phyloP scores from a whole-genome alignment of 1,284 basidiomycete genomes.

The Ceratobasidium sp. region DNA sequence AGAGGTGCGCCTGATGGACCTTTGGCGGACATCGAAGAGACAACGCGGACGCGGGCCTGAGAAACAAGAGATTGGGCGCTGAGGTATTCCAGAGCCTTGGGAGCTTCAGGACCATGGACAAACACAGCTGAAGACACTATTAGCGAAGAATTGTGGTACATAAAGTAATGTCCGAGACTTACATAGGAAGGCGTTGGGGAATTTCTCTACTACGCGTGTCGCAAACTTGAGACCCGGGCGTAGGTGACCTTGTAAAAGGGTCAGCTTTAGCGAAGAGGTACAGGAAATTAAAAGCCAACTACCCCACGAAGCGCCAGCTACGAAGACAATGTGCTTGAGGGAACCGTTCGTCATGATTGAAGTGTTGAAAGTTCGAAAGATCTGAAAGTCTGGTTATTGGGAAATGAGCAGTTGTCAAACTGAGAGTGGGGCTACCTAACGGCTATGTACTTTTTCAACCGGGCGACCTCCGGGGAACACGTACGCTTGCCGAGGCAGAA shows the following conservation, averaged over 20 bases:
- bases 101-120: not conserved
- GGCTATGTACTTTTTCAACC: no score
- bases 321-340: conserved; percentile 15
- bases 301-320: not conserved
- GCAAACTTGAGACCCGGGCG: conserved; percentile 13
- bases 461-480: no score
- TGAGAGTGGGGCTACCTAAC: no score
- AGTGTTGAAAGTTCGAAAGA: no score
- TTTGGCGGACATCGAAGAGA: not conserved
- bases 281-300: not conserved
- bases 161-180: not conserved
- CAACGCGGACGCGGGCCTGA: not conserved
- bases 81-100: conserved; percentile 5
- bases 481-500: no score
- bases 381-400: no score
- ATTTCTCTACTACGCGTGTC: conserved; percentile 9
- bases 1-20: no score
- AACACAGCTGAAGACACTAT: conserved; percentile 3
- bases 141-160: not conserved
- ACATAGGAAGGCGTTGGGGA: conserved; percentile 16
- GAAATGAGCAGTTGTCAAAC: no score
- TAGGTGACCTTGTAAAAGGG: not conserved
- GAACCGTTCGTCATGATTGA: not conserved
- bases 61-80: not conserved
- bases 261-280: not conserved